Evolutionary conservation across 257 asterid species (phyloP), one percentile per base, ranked within the genome.

Genomic region (Solanum pennellii): DNA sequence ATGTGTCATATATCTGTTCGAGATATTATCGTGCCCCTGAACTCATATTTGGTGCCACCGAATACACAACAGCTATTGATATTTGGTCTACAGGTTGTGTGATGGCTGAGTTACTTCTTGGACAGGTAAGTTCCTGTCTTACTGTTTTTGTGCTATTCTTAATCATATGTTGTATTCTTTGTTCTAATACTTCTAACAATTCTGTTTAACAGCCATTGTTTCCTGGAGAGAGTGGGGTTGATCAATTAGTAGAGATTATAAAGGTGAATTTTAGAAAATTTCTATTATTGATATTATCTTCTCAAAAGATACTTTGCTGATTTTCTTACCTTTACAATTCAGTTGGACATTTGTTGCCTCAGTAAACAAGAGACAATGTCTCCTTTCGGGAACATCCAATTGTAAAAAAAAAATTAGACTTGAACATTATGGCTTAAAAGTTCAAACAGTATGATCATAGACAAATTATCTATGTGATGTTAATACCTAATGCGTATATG

Each of bases 171-270:
- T 79, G 84, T 83, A 39, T 75, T 66, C 66, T 79, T 86, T 68
- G 27, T 60, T 86, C 33, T 86, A 77, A 77, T 84, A 14, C 86
- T 83, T 89, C 88, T 88, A 92, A 69, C 45, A 86, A 84, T 87
- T 86, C 71, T 92, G 82, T 87, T 86, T 62, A 85, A 68, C 97
- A 96, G 99, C 99, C 99, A 84, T 90, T 96, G 89, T 96, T 96
- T 92, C 99, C 99, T 16, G 99, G 99, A 88, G 99, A 96, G 92
- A 96, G 98, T 92, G 99, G 98, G 90, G 99, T 96, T 33, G 99
- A 96, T 90, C 99, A 96, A 89, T 94, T 96, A 88, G 99, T 95
- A 89, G 99, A 96, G 90, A 93, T 96, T 88, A 96, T 96, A 86
- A 96, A 96, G 99, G 99, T 96, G 85, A 87, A 87, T 73, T 73